Percentiles rank a stretch among this genome's conserved stretches.
phyloP scores from a whole-genome alignment of 768 basidiomycete genomes.

The Mycena epipterygia region DNA sequence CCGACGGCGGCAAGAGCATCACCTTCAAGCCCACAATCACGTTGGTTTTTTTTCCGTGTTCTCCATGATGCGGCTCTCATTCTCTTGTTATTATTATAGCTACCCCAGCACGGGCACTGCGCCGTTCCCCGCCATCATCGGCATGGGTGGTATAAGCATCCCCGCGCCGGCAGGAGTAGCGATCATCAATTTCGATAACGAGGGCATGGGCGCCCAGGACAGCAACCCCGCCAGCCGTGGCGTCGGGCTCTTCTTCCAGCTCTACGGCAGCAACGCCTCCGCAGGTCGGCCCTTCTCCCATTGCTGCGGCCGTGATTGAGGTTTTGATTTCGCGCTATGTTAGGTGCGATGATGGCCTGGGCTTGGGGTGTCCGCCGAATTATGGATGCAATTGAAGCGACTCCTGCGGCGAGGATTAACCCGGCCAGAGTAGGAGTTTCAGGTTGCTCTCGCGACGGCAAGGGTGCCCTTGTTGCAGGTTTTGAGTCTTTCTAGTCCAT shows the following conservation, averaged over 20 bases:
- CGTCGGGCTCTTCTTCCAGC: conserved; percentile 58
- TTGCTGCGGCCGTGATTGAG: too few species aligned
- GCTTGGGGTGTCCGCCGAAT: conserved; percentile 72
- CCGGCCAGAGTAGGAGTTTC: conserved; percentile 64
- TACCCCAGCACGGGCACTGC: conserved; percentile 57
- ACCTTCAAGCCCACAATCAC: conserved; percentile 63
- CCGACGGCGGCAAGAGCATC: conserved; percentile 61
- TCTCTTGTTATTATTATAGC: too few species aligned
- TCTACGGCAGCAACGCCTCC: conserved; percentile 62
- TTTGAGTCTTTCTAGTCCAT: not conserved
- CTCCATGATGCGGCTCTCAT: too few species aligned
- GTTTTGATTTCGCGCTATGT: not conserved
- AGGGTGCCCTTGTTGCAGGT: conserved; percentile 71
- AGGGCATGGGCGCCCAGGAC: conserved; percentile 55
- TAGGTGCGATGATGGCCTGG: conserved; percentile 70
- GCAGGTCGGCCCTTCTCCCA: conserved; percentile 43
- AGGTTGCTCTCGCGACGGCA: conserved; percentile 73
- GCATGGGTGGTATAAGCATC: conserved; percentile 59
- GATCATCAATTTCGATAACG: conserved; percentile 66
- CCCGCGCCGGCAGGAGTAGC: conserved; percentile 55
- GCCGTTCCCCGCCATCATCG: conserved; percentile 62
- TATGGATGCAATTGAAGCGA: conserved; percentile 70
- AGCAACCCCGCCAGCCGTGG: not conserved
- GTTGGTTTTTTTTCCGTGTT: too few species aligned
- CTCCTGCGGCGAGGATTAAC: conserved; percentile 62